Evolutionary conservation across 495 filamentous ascomycete species (phyloP).

Genomic region (Letharia columbiana): DNA sequence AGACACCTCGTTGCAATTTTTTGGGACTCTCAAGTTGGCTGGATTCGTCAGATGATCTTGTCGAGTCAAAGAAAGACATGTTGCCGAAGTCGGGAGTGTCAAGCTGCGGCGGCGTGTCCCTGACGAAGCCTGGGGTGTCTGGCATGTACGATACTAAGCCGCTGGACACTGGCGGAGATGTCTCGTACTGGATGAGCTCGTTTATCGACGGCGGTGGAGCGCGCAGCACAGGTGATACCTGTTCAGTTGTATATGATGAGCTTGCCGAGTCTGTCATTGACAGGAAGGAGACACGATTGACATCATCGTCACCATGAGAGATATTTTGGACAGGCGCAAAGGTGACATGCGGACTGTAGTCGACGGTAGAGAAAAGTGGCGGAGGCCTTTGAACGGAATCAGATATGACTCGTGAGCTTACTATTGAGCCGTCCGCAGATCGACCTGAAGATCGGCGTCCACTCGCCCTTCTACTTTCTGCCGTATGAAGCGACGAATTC

Average conservation of each 20-base stretch:
- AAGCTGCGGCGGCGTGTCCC: constrained; percentile 17
- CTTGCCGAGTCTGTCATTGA: constrained; percentile 18
- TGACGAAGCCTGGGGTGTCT: neutral
- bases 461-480: constrained; percentile 16
- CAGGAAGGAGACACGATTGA: constrained; percentile 22
- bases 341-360: constrained; percentile 17
- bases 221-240: constrained; percentile 9
- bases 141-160: neutral
- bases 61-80: constrained; percentile 15
- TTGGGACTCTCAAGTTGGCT: constrained; percentile 4
- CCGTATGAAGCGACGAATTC: constrained; percentile 5
- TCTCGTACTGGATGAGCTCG: neutral
- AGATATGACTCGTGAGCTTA: constrained; percentile 18
- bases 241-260: constrained; percentile 15
- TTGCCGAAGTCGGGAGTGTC: constrained; percentile 12
- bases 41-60: constrained; percentile 10
- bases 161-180: constrained; percentile 3
- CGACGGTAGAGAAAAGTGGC: constrained; percentile 17
- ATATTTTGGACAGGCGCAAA: constrained; percentile 7
- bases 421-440: constrained; percentile 13
- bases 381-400: constrained; percentile 18
- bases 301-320: constrained; percentile 3
- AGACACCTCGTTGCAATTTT: constrained; percentile 15
- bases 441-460: constrained; percentile 15
- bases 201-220: constrained; percentile 1